A percentile compares a stretch with the other conserved stretches of the same genome.
Conservation (phyloP, 2,329 filamentous ascomycete species). For the Diaporthe eres region DNA sequence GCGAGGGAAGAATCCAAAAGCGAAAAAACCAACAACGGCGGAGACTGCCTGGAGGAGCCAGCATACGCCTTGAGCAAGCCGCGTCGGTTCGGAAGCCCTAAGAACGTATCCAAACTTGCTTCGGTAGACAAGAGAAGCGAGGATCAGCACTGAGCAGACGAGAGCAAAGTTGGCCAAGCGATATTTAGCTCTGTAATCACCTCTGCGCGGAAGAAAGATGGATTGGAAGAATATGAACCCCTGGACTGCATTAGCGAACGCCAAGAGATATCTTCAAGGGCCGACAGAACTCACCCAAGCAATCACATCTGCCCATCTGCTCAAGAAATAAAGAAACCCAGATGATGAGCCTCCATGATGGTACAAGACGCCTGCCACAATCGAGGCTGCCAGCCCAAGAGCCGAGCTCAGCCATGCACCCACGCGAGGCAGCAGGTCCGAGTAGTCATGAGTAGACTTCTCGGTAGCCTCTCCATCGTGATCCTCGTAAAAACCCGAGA, state of each 20-base stretch:
- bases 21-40: conserved; percentile 44
- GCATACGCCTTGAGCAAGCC: conserved; percentile 44
- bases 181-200: conserved; percentile 48
- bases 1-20: conserved; percentile 51
- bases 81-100: conserved; percentile 27
- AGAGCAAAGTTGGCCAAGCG: conserved; percentile 47
- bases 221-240: conserved; percentile 48
- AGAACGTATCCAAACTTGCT: conserved; percentile 48
- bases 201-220: conserved; percentile 47
- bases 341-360: neutral
- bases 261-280: neutral
- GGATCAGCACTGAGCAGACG: conserved; percentile 44
- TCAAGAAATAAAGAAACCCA: conserved; percentile 2
- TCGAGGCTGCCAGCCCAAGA: conserved; percentile 47
- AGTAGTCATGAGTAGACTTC: conserved; percentile 50
- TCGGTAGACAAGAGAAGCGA: conserved; percentile 48
- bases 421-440: conserved; percentile 48
- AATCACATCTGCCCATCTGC: conserved; percentile 44
- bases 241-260: conserved; percentile 39
- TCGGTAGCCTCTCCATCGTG: conserved; percentile 51
- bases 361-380: conserved; percentile 45
- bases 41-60: conserved; percentile 47
- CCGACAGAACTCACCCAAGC: conserved; percentile 44
- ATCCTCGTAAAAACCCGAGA: conserved; percentile 49
- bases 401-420: conserved; percentile 46